These are phyloP conservation scores for Verticillium nubilum DNA, from an alignment of 2,329 filamentous ascomycete species.

Conservation along the genomic window DNA sequence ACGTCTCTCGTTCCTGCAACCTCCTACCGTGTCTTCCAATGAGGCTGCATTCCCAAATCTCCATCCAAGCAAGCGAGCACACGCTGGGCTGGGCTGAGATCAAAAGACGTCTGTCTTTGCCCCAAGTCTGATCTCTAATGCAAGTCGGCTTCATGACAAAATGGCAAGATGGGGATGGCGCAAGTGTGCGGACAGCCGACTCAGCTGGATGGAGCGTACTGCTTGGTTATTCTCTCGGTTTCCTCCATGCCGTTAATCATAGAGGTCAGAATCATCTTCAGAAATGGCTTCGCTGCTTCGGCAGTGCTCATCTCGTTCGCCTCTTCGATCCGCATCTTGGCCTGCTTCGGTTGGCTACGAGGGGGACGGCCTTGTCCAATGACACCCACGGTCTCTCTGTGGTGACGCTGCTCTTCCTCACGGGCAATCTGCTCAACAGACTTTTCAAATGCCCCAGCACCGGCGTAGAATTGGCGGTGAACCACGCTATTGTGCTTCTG, in stretches of 20 bases:
- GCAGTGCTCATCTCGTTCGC: constrained; percentile 29
- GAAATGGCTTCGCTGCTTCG: constrained; percentile 34
- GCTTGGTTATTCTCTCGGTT: neutral
- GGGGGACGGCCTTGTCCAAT: constrained; percentile 30
- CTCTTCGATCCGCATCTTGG: constrained; percentile 27
- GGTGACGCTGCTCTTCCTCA: constrained; percentile 22
- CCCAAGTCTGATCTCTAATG: constrained; percentile 3
- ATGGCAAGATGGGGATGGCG: constrained; percentile 1
- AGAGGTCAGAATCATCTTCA: constrained; percentile 30
- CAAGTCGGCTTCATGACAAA: constrained; percentile 3
- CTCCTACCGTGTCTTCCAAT: neutral
- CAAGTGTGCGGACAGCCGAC: constrained; percentile 3
- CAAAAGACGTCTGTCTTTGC: neutral
- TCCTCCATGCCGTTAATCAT: constrained; percentile 14
- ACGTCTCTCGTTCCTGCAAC: neutral
- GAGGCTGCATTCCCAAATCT: constrained; percentile 9
- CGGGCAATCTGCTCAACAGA: constrained; percentile 20
- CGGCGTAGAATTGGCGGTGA: constrained; percentile 32
- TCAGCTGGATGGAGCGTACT: constrained; percentile 4
- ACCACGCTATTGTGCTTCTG: constrained; percentile 20
- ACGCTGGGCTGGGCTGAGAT: constrained; percentile 1
- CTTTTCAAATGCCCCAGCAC: constrained; percentile 28
- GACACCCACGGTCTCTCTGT: constrained; percentile 26
- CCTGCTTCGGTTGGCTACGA: constrained; percentile 17
- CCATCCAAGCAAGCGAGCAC: constrained; percentile 12